A percentile compares a stretch with the other conserved stretches of the same genome.
These are phyloP conservation scores for Onygena corvina DNA, from an alignment of 2,329 filamentous ascomycete species.

Conservation along the genomic window DNA sequence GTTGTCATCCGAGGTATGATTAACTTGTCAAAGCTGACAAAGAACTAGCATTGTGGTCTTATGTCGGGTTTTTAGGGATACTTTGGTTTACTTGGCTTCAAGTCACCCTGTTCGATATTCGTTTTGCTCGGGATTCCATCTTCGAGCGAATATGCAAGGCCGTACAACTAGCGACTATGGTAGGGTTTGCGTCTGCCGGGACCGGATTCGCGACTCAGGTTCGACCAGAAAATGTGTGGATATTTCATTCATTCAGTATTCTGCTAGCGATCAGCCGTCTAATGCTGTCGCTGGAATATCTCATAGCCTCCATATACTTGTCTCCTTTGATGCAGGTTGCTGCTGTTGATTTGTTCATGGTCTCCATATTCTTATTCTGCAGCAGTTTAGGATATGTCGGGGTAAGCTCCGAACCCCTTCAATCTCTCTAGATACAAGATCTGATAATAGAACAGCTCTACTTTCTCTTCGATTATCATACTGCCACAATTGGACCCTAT, in stretches of 20 bases:
- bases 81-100: constrained; percentile 60
- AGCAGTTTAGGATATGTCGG: neutral
- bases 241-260: constrained; percentile 33
- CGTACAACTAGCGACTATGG: constrained; percentile 51
- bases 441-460: constrained; percentile 22
- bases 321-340: neutral
- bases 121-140: constrained; percentile 52
- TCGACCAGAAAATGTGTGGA: constrained; percentile 31
- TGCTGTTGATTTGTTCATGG: neutral
- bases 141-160: constrained; percentile 50
- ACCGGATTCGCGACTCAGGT: constrained; percentile 30
- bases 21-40: neutral
- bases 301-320: constrained; percentile 24
- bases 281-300: constrained; percentile 45
- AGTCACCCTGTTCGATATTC: constrained; percentile 52
- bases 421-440: neutral
- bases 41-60: constrained; percentile 30
- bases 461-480: constrained; percentile 22
- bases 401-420: neutral
- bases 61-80: constrained; percentile 45
- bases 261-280: constrained; percentile 43
- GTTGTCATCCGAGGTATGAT: neutral
- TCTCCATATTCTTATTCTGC: neutral
- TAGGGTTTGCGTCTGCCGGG: constrained; percentile 52
- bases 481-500: constrained; percentile 18